Evolutionary conservation across 2,329 filamentous ascomycete species (phyloP).

Genomic region (Neonectria coccinea): DNA sequence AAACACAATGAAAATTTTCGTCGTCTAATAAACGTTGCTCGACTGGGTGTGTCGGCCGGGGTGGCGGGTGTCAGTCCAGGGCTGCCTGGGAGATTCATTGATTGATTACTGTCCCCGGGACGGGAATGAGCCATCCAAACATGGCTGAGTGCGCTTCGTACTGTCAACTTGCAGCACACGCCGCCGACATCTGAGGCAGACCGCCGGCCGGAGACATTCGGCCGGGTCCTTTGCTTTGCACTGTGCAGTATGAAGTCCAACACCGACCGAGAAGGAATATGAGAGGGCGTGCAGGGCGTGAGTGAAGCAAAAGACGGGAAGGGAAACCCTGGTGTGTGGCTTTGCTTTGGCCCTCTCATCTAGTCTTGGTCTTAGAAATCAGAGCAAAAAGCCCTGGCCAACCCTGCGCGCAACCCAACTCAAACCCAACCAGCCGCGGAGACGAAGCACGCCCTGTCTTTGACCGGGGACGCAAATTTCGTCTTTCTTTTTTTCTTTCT

Average conservation of each 20-base stretch:
- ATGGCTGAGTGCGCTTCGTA: conserved; percentile 21
- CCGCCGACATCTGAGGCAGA: conserved; percentile 26
- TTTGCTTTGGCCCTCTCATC: conserved; percentile 18
- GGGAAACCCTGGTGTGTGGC: conserved; percentile 11
- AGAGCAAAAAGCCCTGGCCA: conserved; percentile 19
- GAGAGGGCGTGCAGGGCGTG: conserved; percentile 23
- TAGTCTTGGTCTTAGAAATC: conserved; percentile 12
- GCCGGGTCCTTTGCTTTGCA: conserved; percentile 22
- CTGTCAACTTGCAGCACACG: background rate
- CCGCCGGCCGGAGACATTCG: conserved; percentile 36
- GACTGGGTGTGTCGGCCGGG: conserved; percentile 35
- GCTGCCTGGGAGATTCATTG: conserved; percentile 25
- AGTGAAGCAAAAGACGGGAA: conserved; percentile 14
- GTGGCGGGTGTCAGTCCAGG: conserved; percentile 24
- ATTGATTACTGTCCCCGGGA: conserved; percentile 36
- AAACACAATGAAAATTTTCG: conserved; percentile 34
- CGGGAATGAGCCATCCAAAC: conserved; percentile 23
- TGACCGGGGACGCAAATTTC: conserved; percentile 15
- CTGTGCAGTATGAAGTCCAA: background rate
- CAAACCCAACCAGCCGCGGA: conserved; percentile 20
- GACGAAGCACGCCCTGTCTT: conserved; percentile 18
- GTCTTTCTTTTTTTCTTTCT: conserved; percentile 5
- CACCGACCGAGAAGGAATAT: conserved; percentile 4
- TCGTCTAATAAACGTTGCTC: conserved; percentile 25
- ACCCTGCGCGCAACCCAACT: conserved; percentile 21